Evolutionary conservation across 176 grass and related monocot species (phyloP).

Genomic region (Bolboschoenus planiculmis): DNA sequence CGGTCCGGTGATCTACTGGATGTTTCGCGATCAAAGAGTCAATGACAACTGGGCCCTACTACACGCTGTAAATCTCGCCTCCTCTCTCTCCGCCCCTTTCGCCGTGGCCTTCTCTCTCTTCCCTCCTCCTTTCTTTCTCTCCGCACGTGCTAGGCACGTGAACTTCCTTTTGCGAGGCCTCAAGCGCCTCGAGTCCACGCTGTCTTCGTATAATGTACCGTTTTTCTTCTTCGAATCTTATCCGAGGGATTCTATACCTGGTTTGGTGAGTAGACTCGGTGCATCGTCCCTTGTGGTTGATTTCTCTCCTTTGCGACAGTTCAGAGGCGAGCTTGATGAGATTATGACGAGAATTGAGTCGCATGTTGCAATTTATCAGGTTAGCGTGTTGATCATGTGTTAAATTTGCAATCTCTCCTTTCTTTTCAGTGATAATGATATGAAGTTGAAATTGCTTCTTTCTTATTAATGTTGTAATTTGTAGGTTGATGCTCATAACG

Average conservation of each 20-base stretch:
- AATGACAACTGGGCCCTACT: constrained; percentile 93
- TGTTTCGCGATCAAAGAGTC: constrained; percentile 84
- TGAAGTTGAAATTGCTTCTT: neutral
- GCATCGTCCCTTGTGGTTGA: constrained; percentile 65
- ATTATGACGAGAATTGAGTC: constrained; percentile 29
- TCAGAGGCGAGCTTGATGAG: constrained; percentile 43
- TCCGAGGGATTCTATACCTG: constrained; percentile 38
- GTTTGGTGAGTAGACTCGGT: constrained; percentile 42
- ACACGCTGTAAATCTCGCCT: constrained; percentile 61
- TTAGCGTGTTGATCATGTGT: neutral
- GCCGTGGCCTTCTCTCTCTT: constrained; percentile 65
- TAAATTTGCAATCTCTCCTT: neutral
- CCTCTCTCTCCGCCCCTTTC: constrained; percentile 39
- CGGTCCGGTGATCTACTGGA: constrained; percentile 91
- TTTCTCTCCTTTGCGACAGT: constrained; percentile 69
- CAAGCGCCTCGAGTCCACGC: constrained; percentile 28
- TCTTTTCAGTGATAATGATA: neutral
- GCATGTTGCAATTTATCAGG: constrained; percentile 51
- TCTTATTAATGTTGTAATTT: neutral
- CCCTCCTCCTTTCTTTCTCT: constrained; percentile 49
- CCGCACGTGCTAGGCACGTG: constrained; percentile 47
- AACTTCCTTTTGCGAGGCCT: constrained; percentile 63
- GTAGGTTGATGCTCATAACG: constrained; percentile 83
- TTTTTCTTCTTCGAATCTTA: constrained; percentile 60
- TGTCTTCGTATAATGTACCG: constrained; percentile 32